These are phyloP conservation scores for Lachnellula subtilissima DNA, from an alignment of 2,329 filamentous ascomycete genomes.

Conservation along the genomic window DNA sequence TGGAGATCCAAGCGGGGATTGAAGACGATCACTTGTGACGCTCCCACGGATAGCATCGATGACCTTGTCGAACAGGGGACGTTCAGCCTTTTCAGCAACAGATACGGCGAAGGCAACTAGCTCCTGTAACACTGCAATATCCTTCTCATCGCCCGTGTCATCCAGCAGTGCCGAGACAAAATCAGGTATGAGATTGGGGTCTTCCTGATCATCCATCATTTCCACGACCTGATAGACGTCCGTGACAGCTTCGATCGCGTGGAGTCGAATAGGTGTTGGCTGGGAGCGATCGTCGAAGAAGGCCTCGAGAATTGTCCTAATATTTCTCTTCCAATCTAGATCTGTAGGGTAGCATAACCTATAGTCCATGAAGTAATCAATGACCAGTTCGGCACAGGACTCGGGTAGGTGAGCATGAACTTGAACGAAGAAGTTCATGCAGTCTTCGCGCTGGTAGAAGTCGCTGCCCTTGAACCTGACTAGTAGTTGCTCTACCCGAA, in stretches of 20 bases:
- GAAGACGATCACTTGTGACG: constrained; percentile 42
- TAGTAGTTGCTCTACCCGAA: constrained; percentile 29
- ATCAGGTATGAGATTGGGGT: constrained; percentile 51
- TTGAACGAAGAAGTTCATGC: constrained; percentile 61
- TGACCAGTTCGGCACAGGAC: constrained; percentile 56
- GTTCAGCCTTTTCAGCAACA: constrained; percentile 56
- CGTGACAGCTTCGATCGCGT: constrained; percentile 55
- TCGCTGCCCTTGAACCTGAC: constrained; percentile 41
- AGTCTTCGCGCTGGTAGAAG: constrained; percentile 59
- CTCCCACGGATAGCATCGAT: constrained; percentile 48
- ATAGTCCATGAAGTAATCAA: constrained; percentile 64
- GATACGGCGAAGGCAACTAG: constrained; percentile 60
- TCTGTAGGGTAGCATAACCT: constrained; percentile 69
- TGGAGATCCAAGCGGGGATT: constrained; percentile 37
- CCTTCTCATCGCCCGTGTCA: constrained; percentile 57
- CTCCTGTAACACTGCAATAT: constrained; percentile 59
- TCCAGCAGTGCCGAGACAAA: constrained; percentile 59
- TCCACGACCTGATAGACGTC: constrained; percentile 45
- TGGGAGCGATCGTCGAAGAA: constrained; percentile 60
- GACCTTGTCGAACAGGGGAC: constrained; percentile 55
- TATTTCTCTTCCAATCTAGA: constrained; percentile 60
- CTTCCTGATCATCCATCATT: constrained; percentile 50
- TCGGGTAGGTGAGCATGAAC: constrained; percentile 61
- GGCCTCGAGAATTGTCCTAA: constrained; percentile 53
- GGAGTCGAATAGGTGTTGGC: constrained; percentile 57